Percentiles rank a stretch among this genome's conserved stretches.
Conservation (phyloP, 2,329 filamentous ascomycete genomes). For the Scortechinia acanthostroma region DNA sequence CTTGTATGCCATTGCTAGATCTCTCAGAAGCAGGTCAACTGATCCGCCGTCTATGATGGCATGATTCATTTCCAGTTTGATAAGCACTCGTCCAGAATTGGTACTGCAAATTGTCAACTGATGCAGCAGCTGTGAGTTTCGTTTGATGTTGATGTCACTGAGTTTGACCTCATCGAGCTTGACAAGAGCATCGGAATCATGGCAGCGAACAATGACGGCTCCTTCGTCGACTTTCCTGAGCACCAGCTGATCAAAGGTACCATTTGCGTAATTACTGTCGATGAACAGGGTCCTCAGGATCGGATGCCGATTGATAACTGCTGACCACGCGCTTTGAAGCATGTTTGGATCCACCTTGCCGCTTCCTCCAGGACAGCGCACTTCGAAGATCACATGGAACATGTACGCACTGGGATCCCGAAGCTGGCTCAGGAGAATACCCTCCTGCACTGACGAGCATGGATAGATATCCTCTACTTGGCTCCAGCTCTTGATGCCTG, state of each 20-base stretch:
- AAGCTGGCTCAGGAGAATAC: constrained; percentile 10
- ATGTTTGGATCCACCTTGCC: constrained; percentile 5
- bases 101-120: constrained; percentile 34
- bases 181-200: constrained; percentile 9
- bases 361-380: too few relatives aligned
- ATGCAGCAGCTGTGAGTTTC: constrained; percentile 26
- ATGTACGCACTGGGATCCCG: constrained; percentile 10
- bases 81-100: constrained; percentile 22
- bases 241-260: constrained; percentile 15
- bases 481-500: background rate
- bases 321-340: constrained; percentile 11
- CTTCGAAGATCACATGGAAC: constrained; percentile 6
- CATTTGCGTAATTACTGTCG: constrained; percentile 8
- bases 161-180: constrained; percentile 19
- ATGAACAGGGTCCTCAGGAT: constrained; percentile 17
- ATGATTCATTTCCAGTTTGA: constrained; percentile 40
- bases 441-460: constrained; percentile 12
- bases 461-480: constrained; percentile 12
- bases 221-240: constrained; percentile 7
- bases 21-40: constrained; percentile 34
- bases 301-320: constrained; percentile 13
- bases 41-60: constrained; percentile 41
- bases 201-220: background rate
- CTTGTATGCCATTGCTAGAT: constrained; percentile 34
- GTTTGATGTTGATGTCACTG: constrained; percentile 10